Conservation (phyloP, 1,139 yeast species). For the Debaryomycetaceae sp. region DNA sequence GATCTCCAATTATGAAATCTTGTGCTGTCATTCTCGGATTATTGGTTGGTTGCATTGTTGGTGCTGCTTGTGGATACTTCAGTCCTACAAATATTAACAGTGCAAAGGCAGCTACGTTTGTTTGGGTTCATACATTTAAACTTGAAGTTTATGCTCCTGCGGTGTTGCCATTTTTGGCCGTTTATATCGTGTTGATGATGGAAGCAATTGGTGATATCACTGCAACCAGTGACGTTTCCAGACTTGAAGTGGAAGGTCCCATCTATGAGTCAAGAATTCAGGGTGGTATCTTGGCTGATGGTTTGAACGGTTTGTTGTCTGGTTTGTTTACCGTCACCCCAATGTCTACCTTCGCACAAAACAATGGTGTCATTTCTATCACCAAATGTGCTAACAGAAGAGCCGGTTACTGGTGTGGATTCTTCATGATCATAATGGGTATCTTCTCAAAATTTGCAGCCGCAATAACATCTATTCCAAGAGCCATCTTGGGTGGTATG, state of each 20-base stretch:
- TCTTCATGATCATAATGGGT: slow-evolving; percentile 81
- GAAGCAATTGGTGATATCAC: slow-evolving; percentile 93
- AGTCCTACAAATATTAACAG: slow-evolving; percentile 46
- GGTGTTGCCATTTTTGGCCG: slow-evolving; percentile 78
- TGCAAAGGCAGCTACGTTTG: slow-evolving; percentile 82
- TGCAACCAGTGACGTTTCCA: slow-evolving; percentile 86
- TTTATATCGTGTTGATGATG: slow-evolving; percentile 77
- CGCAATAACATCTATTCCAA: slow-evolving; percentile 80
- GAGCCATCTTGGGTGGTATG: slow-evolving; percentile 88
- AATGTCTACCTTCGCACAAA: slow-evolving; percentile 87
- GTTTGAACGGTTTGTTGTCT: slow-evolving; percentile 65
- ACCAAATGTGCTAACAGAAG: slow-evolving; percentile 85
- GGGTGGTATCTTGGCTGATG: slow-evolving; percentile 88
- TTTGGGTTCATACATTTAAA: slow-evolving; percentile 84
- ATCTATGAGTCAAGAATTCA: slow-evolving; percentile 80
- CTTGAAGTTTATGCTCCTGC: slow-evolving; percentile 76
- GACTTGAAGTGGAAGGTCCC: slow-evolving; percentile 78
- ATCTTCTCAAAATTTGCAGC: slow-evolving; percentile 87
- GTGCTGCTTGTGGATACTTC: slow-evolving; percentile 87
- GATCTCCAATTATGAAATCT: slow-evolving; percentile 92
- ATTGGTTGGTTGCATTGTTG: slow-evolving; percentile 84
- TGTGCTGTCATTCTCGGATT: slow-evolving; percentile 87
- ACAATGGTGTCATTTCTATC: slow-evolving; percentile 87
- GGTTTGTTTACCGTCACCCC: slow-evolving; percentile 79
- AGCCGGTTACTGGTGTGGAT: slow-evolving; percentile 89